phyloP scores from a whole-genome alignment of 75 land plant species.

The Adiantum capillusveneris region DNA sequence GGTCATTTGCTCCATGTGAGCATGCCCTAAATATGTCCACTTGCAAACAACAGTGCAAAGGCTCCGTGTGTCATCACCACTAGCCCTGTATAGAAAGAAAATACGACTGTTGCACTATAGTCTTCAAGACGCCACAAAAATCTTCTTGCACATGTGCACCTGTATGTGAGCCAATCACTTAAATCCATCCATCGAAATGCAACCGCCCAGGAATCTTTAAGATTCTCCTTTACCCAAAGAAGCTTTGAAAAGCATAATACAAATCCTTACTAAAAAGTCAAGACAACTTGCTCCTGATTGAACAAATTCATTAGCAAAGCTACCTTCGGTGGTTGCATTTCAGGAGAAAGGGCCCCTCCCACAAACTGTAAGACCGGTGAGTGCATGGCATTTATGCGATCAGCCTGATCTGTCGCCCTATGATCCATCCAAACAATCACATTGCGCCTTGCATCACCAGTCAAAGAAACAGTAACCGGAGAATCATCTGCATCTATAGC shows the following conservation, averaged over 20 bases:
- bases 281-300: neutral
- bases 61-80: slow-evolving; percentile 96
- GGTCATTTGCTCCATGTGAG: slow-evolving; percentile 63
- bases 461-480: slow-evolving; percentile 86
- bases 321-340: slow-evolving; percentile 97
- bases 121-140: too few relatives aligned
- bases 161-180: slow-evolving; percentile 93
- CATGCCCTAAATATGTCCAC: slow-evolving; percentile 97
- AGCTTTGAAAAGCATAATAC: slow-evolving; percentile 37
- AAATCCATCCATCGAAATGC: slow-evolving; percentile 98
- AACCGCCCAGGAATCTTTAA: slow-evolving; percentile 92
- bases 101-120: too few relatives aligned
- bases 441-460: slow-evolving; percentile 92
- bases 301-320: neutral
- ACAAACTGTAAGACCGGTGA: slow-evolving; percentile 86
- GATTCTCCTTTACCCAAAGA: slow-evolving; percentile 95
- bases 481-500: slow-evolving; percentile 89
- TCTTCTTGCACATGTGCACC: slow-evolving; percentile 24
- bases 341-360: slow-evolving; percentile 92
- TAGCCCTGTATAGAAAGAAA: too few relatives aligned
- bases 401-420: slow-evolving; percentile 86
- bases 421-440: slow-evolving; percentile 99
- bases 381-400: slow-evolving; percentile 66
- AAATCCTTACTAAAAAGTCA: neutral
- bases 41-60: slow-evolving; percentile 94